Evolutionary conservation across 1,139 yeast genomes (phyloP), one percentile per base, ranked within the genome.

Genomic region (Candida sanyaensis): DNA sequence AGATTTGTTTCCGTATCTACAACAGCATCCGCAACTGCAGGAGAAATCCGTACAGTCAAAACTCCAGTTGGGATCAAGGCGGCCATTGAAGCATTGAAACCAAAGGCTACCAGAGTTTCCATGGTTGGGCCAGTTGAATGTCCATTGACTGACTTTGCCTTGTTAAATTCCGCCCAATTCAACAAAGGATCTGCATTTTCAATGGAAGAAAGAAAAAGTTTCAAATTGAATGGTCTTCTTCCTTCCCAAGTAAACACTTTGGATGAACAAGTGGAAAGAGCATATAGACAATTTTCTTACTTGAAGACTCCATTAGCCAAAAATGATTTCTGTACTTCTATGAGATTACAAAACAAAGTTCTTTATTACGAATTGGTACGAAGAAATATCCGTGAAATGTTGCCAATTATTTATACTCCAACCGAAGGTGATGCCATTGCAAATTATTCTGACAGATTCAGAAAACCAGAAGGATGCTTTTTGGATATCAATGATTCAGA

Each of bases 351-450:
- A 65, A 93, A 93, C 68, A 90, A 91, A 67, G 96, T 90, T 29
- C 77, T 93, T 50, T 93, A 86, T 70, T 92, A 88, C 64, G 95
- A 90, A 57, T 77, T 93, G 64, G 90, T 91, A 49, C 81, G 90
- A 68, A 83, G 89, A 64, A 92, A 93, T 66, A 86, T 92, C 53
- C 79, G 92, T 65, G 97, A 93, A 69, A 81, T 92, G 78, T 83
- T 93, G 54, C 93, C 96, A 43, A 88, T 92, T 63, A 89, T 93
- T 52, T 92, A 92, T 67, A 92, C 99, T 2, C 99, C 99, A 43
- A 92, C 99, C 27, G 97, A 91, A 71, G 97, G 98, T 55, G 99
- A 92, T 61, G 97, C 97, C 43, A 93, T 92, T 65, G 95, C 95
- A 44, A 84, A 88, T 37, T 92, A 91, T 70, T 90, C 97, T 23